These are phyloP conservation scores for Beta corolliflora DNA, from an alignment of 179 eudicot species.

Conservation along the genomic window DNA sequence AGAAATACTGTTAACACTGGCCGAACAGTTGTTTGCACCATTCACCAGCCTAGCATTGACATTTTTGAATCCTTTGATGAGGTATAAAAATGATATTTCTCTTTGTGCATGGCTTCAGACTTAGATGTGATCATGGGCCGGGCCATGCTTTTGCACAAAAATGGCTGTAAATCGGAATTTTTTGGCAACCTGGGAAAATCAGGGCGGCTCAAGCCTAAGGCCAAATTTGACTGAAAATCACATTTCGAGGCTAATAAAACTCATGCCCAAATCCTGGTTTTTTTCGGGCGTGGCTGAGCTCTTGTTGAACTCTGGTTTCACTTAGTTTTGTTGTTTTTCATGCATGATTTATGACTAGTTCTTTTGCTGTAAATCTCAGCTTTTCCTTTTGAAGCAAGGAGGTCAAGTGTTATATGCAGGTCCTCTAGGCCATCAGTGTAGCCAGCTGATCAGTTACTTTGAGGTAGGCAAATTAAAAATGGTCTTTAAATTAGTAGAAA, in stretches of 20 bases:
- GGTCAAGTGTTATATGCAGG: slow-evolving; percentile 31
- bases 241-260: too few species aligned
- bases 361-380: slow-evolving; percentile 22
- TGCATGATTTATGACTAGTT: slow-evolving; percentile 11
- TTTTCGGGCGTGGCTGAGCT: too few species aligned
- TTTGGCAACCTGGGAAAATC: too few species aligned
- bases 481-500: too few species aligned
- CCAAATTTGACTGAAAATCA: too few species aligned
- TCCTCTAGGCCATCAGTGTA: slow-evolving; percentile 27
- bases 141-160: too few species aligned
- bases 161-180: too few species aligned
- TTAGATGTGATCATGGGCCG: too few species aligned
- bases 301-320: too few species aligned
- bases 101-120: not conserved
- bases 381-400: slow-evolving; percentile 29
- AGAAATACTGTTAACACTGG: slow-evolving; percentile 35
- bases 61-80: slow-evolving; percentile 35
- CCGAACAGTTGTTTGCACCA: slow-evolving; percentile 33
- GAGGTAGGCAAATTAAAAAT: slow-evolving; percentile 17
- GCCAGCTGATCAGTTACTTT: slow-evolving; percentile 31
- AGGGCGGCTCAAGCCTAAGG: too few species aligned
- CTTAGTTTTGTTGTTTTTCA: not conserved
- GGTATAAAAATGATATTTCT: not conserved
- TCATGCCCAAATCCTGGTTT: too few species aligned
- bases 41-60: slow-evolving; percentile 35